phyloP scores from a whole-genome alignment of 495 filamentous ascomycete genomes.

The Chaetomium cochliodes region DNA sequence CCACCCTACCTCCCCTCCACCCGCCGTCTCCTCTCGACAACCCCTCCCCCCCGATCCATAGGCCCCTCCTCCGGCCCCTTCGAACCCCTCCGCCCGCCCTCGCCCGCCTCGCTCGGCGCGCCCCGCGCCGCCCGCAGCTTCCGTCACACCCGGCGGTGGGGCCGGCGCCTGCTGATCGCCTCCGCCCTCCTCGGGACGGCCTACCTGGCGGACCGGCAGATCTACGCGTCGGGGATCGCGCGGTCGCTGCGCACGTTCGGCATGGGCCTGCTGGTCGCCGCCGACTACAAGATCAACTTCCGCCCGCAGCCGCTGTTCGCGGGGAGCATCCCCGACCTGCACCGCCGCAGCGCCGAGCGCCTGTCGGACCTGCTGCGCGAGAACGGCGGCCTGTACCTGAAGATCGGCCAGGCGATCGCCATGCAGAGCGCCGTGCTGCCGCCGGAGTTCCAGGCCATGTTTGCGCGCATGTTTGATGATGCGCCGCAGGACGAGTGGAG shows the following conservation, averaged over 20 bases:
- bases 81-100: conserved; percentile 74
- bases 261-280: conserved; percentile 73
- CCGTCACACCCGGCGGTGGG: conserved; percentile 68
- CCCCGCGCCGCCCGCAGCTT: conserved; percentile 66
- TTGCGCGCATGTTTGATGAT: conserved; percentile 94
- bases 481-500: conserved; percentile 91
- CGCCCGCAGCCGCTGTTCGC: conserved; percentile 60
- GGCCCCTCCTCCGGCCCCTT: conserved; percentile 41
- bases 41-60: conserved; percentile 8
- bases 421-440: conserved; percentile 96
- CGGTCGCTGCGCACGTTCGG: conserved; percentile 81
- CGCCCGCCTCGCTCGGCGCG: conserved; percentile 74
- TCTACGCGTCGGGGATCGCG: conserved; percentile 73
- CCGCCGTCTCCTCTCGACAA: conserved; percentile 20
- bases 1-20: not conserved
- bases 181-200: conserved; percentile 56
- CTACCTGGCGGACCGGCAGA: conserved; percentile 66
- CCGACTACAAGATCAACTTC: conserved; percentile 98
- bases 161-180: conserved; percentile 66
- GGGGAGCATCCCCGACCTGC: conserved; percentile 65
- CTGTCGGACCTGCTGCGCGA: conserved; percentile 72
- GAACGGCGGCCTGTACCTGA: conserved; percentile 94
- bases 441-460: conserved; percentile 93
- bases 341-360: conserved; percentile 77
- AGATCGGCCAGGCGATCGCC: conserved; percentile 96